phyloP scores from a whole-genome alignment of 768 basidiomycete species.

The Pulveroboletus sp. region DNA sequence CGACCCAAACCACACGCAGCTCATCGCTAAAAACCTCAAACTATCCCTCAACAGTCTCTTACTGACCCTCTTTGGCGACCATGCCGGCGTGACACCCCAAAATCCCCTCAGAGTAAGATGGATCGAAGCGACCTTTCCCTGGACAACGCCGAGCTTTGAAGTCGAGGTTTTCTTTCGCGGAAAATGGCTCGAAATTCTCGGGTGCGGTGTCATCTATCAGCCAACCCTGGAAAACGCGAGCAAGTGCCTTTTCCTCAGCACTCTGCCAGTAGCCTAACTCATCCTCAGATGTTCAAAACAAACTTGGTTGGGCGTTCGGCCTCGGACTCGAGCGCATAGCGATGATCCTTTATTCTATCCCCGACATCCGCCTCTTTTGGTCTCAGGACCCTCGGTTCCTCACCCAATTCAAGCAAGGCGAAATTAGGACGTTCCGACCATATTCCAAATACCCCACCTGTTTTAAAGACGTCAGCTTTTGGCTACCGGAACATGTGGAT shows the following conservation, averaged over 20 bases:
- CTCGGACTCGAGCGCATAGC: conserved; percentile 96
- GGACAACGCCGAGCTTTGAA: conserved; percentile 96
- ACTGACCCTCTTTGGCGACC: conserved; percentile 73
- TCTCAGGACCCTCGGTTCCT: conserved; percentile 84
- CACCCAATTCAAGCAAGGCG: conserved; percentile 75
- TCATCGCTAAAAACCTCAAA: conserved; percentile 85
- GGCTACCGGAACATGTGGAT: conserved; percentile 56
- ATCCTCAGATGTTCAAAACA: conserved; percentile 64
- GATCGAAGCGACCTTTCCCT: conserved; percentile 98
- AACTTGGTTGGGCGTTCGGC: conserved; percentile 97
- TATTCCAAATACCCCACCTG: conserved; percentile 93
- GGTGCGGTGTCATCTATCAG: conserved; percentile 89
- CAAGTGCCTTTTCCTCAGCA: conserved; percentile 37
- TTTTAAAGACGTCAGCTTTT: conserved; percentile 95
- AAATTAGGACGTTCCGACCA: conserved; percentile 80
- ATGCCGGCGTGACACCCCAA: conserved; percentile 44
- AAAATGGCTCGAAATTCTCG: conserved; percentile 96
- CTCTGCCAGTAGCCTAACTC: conserved; percentile 8
- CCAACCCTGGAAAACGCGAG: conserved; percentile 85
- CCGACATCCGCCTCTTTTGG: conserved; percentile 99
- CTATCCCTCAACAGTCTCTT: conserved; percentile 85
- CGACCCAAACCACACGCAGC: conserved; percentile 66
- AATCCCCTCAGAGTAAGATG: conserved; percentile 88
- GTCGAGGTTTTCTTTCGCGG: conserved; percentile 96
- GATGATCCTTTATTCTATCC: conserved; percentile 96